Evolutionary conservation across 73 alveolate genomes (phyloP).

Genomic region (Stentor roeselii): DNA sequence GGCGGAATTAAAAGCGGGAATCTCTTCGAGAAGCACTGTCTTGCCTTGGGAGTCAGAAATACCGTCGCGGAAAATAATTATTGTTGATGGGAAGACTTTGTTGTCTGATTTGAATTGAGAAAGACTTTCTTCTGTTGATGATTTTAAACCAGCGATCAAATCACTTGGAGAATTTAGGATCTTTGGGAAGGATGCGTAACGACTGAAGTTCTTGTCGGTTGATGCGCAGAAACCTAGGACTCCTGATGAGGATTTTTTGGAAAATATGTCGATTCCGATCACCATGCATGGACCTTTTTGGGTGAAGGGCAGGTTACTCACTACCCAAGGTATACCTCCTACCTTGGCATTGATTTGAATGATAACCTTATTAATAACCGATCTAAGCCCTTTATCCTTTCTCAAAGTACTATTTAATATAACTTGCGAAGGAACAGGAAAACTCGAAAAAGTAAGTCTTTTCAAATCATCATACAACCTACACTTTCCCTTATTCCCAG

Average conservation of each 20-base stretch:
- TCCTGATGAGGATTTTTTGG: slow-evolving; percentile 50
- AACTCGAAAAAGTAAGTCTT: slow-evolving; percentile 60
- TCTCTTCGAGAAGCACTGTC: slow-evolving; percentile 51
- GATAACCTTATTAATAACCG: slow-evolving; percentile 86
- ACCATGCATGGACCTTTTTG: slow-evolving; percentile 76
- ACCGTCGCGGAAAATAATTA: slow-evolving; percentile 74
- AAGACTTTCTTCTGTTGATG: slow-evolving; percentile 36
- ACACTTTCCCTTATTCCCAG: slow-evolving; percentile 84
- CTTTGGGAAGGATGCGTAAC: slow-evolving; percentile 52
- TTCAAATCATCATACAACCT: slow-evolving; percentile 81
- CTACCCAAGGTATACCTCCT: slow-evolving; percentile 97
- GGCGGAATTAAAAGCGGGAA: slow-evolving; percentile 57
- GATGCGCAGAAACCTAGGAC: slow-evolving; percentile 63
- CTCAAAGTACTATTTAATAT: slow-evolving; percentile 71
- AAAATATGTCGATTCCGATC: slow-evolving; percentile 74
- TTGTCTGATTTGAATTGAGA: slow-evolving; percentile 52
- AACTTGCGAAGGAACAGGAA: slow-evolving; percentile 90
- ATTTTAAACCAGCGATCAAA: slow-evolving; percentile 50
- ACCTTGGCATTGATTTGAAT: slow-evolving; percentile 92
- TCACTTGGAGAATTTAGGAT: slow-evolving; percentile 46
- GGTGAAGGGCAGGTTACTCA: slow-evolving; percentile 76
- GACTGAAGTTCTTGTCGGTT: slow-evolving; percentile 50
- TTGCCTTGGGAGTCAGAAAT: slow-evolving; percentile 65
- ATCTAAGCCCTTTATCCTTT: slow-evolving; percentile 78
- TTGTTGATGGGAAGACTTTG: slow-evolving; percentile 48